Base-by-base conservation (phyloP, 1,139 yeast genomes). In the Martiniozyma asiatica region DNA sequence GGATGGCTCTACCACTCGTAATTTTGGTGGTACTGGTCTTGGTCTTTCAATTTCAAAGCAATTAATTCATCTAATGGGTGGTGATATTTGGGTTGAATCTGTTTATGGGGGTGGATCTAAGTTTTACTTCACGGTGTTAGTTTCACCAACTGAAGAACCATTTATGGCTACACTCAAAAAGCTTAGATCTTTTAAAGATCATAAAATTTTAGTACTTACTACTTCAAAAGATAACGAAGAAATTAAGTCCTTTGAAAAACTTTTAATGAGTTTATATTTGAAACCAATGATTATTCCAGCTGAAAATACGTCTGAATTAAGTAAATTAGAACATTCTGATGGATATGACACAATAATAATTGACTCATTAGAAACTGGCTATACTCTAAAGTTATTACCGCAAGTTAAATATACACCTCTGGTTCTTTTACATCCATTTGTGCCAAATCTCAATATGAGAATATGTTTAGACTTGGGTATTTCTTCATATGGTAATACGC, bases 1-100 rank as follows among this genome's bases (percentile, higher is more conserved):
- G 3, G 94, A 82, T 58, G 94, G 94, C 30, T 80, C 93, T 3
- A 81, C 94, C 1, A 82, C 94, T 2, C 68, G 94, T 51, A 80
- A 80, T 53, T 82, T 82, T 51, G 94, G 94, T 50, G 94, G 94
- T 51, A 82, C 94, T 8, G 89, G 89, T 37, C 63, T 82, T 30
- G 94, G 94, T 16, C 64, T 82, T 35, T 79, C 93, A 2, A 82
- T 82, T 53, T 82, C 94, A 6, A 80, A 80, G 51, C 84, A 82
- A 45, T 65, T 82, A 44, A 81, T 82, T 50, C 87, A 80, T 47
- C 64, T 82, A 37, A 81, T 82, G 94, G 94, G 94, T 26, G 94
- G 80, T 46, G 87, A 79, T 40, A 81, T 81, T 38, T 80, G 93
- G 93, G 94, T 81, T 23, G 72, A 80, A 20, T 78, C 89, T 1